Conservation (phyloP, 495 filamentous ascomycete species). For the Trichoderma asperelloides region DNA sequence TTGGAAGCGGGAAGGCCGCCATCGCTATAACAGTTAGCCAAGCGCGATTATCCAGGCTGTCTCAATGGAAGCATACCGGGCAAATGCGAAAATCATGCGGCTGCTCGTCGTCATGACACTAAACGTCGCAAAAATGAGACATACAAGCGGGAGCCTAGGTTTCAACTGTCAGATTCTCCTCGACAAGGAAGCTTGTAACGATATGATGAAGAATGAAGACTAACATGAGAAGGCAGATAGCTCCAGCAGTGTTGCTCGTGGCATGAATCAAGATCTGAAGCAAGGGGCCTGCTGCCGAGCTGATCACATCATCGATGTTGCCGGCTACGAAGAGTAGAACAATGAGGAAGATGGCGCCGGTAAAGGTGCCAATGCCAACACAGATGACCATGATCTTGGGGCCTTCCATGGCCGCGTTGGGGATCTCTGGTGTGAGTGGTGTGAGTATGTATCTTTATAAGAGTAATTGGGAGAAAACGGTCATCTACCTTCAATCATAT, state of each 20-base stretch:
- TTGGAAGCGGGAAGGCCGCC: not conserved
- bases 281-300: not conserved
- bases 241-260: slow-evolving; percentile 2
- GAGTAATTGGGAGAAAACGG: not conserved
- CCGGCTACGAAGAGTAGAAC: slow-evolving; percentile 3
- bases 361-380: slow-evolving; percentile 1
- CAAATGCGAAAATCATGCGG: slow-evolving; percentile 1
- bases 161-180: not conserved
- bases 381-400: slow-evolving; percentile 6
- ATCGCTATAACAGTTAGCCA: not conserved
- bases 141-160: not conserved
- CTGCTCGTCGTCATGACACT: slow-evolving; percentile 4
- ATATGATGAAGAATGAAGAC: not conserved
- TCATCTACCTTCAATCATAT: slow-evolving; percentile 4
- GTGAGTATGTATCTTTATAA: not conserved
- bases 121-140: not conserved
- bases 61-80: not conserved
- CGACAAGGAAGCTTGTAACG: not conserved
- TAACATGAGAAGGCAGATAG: not conserved
- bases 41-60: not conserved
- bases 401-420: not conserved
- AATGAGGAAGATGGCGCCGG: slow-evolving; percentile 7
- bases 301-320: not conserved
- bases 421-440: not conserved
- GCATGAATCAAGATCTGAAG: not conserved